Evolutionary conservation across 2,329 filamentous ascomycete species (phyloP).

Genomic region (Xylaria arbuscula): DNA sequence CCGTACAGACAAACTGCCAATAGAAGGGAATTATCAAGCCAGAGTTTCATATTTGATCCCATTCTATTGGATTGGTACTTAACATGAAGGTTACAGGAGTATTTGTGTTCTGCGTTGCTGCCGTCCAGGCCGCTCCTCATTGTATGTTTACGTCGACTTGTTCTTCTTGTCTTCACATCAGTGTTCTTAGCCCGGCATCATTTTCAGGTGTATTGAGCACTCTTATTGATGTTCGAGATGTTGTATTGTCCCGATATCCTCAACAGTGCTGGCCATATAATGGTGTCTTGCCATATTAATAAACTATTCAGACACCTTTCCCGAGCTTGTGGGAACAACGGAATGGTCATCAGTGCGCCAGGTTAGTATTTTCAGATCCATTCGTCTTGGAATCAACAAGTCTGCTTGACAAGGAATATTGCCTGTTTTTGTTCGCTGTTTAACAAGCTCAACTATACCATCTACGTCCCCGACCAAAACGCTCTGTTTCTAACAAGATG

Average conservation of each 20-base stretch:
- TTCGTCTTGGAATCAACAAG: neutral
- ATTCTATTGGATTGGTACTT: neutral
- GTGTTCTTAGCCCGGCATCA: neutral
- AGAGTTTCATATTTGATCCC: neutral
- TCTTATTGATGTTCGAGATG: neutral
- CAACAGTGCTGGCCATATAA: neutral
- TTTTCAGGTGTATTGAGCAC: neutral
- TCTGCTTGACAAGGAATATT: constrained; percentile 13
- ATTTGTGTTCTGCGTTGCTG: constrained; percentile 39
- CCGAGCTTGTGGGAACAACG: constrained; percentile 46
- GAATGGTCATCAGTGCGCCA: constrained; percentile 52
- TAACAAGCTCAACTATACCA: neutral
- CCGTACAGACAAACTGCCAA: neutral
- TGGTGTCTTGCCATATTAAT: neutral
- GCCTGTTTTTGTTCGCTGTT: neutral
- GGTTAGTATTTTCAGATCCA: constrained; percentile 9
- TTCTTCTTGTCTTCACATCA: neutral
- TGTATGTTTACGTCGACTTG: constrained; percentile 40
- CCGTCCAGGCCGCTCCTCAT: constrained; percentile 45
- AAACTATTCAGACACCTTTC: constrained; percentile 47
- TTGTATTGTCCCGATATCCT: neutral
- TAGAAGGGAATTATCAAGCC: neutral
- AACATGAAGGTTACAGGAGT: constrained; percentile 43
- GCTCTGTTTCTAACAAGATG: neutral
- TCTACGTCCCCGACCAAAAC: neutral